phyloP scores from a whole-genome alignment of 2,329 filamentous ascomycete genomes.

The Diaporthe sp. region DNA sequence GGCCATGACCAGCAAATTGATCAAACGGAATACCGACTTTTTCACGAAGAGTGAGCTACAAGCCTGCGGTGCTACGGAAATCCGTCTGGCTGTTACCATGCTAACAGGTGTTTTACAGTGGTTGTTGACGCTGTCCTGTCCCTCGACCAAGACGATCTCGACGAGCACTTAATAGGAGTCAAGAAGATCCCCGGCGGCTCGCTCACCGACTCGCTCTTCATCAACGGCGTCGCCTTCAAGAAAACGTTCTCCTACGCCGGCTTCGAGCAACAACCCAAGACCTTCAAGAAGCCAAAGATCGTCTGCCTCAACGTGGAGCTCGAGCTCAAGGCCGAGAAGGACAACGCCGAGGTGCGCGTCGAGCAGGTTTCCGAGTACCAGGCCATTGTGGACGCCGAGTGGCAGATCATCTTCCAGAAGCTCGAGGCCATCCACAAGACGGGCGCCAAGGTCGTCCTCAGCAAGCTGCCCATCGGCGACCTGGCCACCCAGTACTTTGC shows the following conservation, averaged over 20 bases:
- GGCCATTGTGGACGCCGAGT: conserved; percentile 98
- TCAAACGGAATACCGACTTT: conserved; percentile 95
- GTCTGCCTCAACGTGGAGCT: conserved; percentile 98
- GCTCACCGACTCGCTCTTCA: conserved; percentile 94
- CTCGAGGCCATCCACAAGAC: conserved; percentile 94
- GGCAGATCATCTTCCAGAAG: conserved; percentile 99
- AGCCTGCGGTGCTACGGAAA: neutral
- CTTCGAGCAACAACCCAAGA: conserved; percentile 99
- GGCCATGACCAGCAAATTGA: conserved; percentile 99
- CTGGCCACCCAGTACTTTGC: conserved; percentile 98
- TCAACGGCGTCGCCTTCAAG: conserved; percentile 99
- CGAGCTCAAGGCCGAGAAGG: conserved; percentile 98
- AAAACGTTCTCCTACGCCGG: conserved; percentile 99
- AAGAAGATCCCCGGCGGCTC: conserved; percentile 99
- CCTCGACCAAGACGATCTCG: conserved; percentile 95
- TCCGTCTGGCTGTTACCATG: neutral
- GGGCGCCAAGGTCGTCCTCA: conserved; percentile 96
- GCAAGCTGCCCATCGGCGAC: conserved; percentile 97
- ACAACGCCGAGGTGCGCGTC: conserved; percentile 97
- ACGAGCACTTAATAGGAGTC: conserved; percentile 97
- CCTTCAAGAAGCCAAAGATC: conserved; percentile 93
- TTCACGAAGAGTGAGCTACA: conserved; percentile 89
- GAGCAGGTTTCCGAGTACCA: conserved; percentile 99
- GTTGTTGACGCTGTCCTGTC: conserved; percentile 97
- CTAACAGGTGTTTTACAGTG: conserved; percentile 69